Conservation (phyloP, 2,329 filamentous ascomycete species). For the Neofusicoccum sp. region DNA sequence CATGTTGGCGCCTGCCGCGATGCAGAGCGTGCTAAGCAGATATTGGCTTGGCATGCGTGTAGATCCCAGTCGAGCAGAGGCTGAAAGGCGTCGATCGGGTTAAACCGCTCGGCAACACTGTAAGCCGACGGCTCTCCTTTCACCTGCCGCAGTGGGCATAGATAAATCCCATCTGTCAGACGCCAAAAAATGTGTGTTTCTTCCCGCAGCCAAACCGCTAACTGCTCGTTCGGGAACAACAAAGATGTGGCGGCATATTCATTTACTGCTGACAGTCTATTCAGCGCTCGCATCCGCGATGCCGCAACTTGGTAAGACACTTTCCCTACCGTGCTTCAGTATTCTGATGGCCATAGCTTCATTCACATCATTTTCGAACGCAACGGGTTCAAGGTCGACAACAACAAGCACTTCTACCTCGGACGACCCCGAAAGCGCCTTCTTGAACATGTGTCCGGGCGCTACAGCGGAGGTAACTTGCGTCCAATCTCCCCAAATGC, state of each 20-base stretch:
- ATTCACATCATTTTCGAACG: not conserved
- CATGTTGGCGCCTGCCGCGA: not conserved
- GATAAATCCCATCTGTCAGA: not conserved
- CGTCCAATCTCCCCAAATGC: not conserved
- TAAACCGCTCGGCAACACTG: not conserved
- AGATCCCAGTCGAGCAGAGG: not conserved
- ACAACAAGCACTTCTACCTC: not conserved
- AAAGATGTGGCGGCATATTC: not conserved
- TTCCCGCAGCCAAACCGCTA: not conserved
- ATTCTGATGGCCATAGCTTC: not conserved
- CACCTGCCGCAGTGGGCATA: not conserved
- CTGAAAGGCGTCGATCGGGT: not conserved
- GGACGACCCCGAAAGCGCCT: not conserved
- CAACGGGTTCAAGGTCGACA: not conserved
- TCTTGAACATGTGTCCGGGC: not conserved
- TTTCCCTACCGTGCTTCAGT: not conserved
- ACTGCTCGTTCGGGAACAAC: not conserved
- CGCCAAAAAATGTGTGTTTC: not conserved
- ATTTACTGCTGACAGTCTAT: not conserved
- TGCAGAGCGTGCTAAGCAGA: not conserved
- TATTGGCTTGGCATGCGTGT: not conserved
- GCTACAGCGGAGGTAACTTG: not conserved
- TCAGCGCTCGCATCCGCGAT: not conserved
- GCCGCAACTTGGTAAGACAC: not conserved
- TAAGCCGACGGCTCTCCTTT: not conserved